Base-by-base conservation (phyloP, 805 yeast genomes). In the Suhomyces faveliae region DNA sequence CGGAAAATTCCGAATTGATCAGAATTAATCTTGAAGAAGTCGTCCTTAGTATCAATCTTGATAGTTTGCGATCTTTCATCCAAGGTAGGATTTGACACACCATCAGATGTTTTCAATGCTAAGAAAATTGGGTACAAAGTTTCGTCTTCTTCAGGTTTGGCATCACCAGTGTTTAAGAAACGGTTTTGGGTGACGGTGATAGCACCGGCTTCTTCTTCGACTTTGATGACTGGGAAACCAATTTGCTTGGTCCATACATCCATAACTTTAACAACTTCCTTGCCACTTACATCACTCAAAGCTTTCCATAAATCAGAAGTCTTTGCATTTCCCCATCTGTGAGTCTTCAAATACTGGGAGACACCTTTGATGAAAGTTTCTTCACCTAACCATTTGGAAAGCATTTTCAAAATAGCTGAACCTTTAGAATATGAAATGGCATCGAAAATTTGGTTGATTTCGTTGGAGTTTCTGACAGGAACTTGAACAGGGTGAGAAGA, bases 401-500 rank as follows among this genome's bases (percentile, higher is more conserved):
- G 80, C 96, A 86, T 87, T 66, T 87, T 81, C 66, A 86, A 77
- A 51, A 85, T 73, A 5, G 89, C 82, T 15, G 92, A 84, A 56
- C 96, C 96, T 68, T 87, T 87, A 29, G 86, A 74, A 65, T 87
- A 87, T 8, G 94, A 86, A 56, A 87, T 87, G 39, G 90, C 88
- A 65, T 87, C 95, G 62, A 87, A 87, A 54, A 87, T 85, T 73
- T 87, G 94, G 64, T 85, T 85, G 57, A 87, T 85, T 62, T 87
- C 91, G 58, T 81, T 86, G 19, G 90, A 91, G 53, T 78, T 78
- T 63, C 81, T 79, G 23, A 88, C 88, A 13, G 92, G 90, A 33
- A 87, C 92, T 66, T 87, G 91, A 55, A 87, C 83, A 38, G 95
- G 94, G 64, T 87, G 96, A 22, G 94, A 86, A 4, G 89, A 82